Base-by-base conservation (phyloP, 148 eudicot species). In the Amaranthus hypochondriacus region DNA sequence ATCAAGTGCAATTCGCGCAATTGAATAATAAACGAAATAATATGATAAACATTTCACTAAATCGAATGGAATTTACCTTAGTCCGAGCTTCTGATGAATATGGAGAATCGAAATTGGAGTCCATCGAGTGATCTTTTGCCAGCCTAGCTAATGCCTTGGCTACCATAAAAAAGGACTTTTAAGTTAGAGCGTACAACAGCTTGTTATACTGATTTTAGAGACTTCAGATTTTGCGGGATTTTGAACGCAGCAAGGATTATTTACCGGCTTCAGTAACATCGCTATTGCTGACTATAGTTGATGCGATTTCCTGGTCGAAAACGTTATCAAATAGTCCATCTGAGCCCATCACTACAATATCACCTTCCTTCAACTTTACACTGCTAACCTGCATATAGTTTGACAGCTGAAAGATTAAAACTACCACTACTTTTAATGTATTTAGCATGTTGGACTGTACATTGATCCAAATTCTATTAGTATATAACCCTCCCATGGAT, bases 321-420 rank as follows among this genome's bases (percentile, higher is more conserved):
- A 90, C 85, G 82, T 95, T 95, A 79, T 95, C 98, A 62, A 90
- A 95, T 57, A 95, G 97, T 66, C 98, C 98, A 74, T 95, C 97
- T 11, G 98, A 92, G 73, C 98, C 98, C 93, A 95, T 87, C 9
- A 95, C 87, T 62, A 89, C 64, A 2, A 73, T 83, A 81, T 95
- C 98, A 68, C 89, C 97, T 77, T 86, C 92, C 77, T 67, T 64
- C 74, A 90, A 75, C 64, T 85, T 84, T 48, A 95, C 87, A 55
- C 77, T 92, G 70, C 77, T 80, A 48, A 95, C 92, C 98, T 95
- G 92, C 50, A 70, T 21, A 14, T 62, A 47, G 21, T 54, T 3
- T 58, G 43, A 6, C 58, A 74, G 44, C 48, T 28, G 18, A 49
- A 4, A 61, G 51, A 13, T 53, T 28, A n/a, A 53, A 52, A 74